phyloP scores from a whole-genome alignment of 2,329 filamentous ascomycete genomes.

The Lecanosticta acicola region DNA sequence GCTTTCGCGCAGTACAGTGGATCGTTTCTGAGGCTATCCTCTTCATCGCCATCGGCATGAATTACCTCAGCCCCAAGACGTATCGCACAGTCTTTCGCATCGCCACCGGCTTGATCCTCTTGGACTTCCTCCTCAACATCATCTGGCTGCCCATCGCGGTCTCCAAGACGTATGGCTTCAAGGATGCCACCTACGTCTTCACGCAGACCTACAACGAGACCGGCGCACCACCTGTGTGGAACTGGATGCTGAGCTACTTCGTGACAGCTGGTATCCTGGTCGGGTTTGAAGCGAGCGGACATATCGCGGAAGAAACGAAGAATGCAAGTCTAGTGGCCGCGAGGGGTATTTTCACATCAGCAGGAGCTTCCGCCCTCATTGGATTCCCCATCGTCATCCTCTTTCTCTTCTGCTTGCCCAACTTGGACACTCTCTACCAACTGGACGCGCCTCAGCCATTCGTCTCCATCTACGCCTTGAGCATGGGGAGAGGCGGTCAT shows the following conservation, averaged over 20 bases:
- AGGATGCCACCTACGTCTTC: slow-evolving; percentile 55
- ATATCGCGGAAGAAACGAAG: slow-evolving; percentile 58
- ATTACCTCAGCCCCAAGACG: slow-evolving; percentile 36
- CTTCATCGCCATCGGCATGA: slow-evolving; percentile 39
- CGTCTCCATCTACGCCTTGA: slow-evolving; percentile 52
- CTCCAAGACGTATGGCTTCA: slow-evolving; percentile 52
- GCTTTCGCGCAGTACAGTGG: slow-evolving; percentile 58
- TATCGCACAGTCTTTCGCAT: slow-evolving; percentile 49
- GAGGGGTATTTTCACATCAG: slow-evolving; percentile 56
- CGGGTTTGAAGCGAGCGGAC: slow-evolving; percentile 57
- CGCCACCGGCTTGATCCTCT: slow-evolving; percentile 47
- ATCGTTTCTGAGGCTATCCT: slow-evolving; percentile 46
- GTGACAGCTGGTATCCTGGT: slow-evolving; percentile 57
- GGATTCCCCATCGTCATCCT: slow-evolving; percentile 53
- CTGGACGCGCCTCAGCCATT: slow-evolving; percentile 55
- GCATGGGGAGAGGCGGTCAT: slow-evolving; percentile 52
- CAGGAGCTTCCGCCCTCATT: slow-evolving; percentile 51
- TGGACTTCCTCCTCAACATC: slow-evolving; percentile 56
- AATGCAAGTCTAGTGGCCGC: slow-evolving; percentile 53
- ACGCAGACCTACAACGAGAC: slow-evolving; percentile 54
- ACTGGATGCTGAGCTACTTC: slow-evolving; percentile 58
- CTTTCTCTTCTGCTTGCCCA: slow-evolving; percentile 55
- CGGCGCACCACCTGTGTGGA: slow-evolving; percentile 50
- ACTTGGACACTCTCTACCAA: slow-evolving; percentile 48
- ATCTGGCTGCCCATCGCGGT: slow-evolving; percentile 58